A percentile compares a stretch with the other conserved stretches of the same genome.
phyloP scores from a whole-genome alignment of 768 basidiomycete species.

The Scleroderma citrinum region DNA sequence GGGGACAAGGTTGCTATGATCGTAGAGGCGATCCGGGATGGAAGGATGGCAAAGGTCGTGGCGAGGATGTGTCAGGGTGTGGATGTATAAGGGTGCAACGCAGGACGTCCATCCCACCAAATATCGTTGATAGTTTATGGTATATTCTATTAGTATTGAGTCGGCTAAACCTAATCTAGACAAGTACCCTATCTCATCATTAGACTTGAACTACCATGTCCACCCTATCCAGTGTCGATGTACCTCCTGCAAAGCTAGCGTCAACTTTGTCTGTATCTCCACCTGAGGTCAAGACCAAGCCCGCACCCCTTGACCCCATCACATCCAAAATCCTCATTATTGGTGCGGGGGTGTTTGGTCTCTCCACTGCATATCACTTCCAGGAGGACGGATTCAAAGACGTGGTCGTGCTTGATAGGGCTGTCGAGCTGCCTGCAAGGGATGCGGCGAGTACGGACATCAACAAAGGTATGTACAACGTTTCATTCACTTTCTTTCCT shows the following conservation, averaged over 20 bases:
- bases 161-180: no score
- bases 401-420: constrained; percentile 74
- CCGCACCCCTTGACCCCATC: background rate
- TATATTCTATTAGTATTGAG: background rate
- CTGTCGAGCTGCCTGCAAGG: constrained; percentile 62
- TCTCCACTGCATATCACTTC: constrained; percentile 81
- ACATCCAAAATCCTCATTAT: constrained; percentile 45
- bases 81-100: constrained; percentile 2
- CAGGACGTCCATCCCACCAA: no score
- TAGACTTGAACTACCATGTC: no score
- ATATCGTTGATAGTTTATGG: background rate
- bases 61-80: constrained; percentile 41
- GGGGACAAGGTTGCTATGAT: constrained; percentile 72
- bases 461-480: constrained; percentile 30
- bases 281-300: constrained; percentile 1
- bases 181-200: no score
- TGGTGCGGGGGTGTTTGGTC: constrained; percentile 82
- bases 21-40: constrained; percentile 75
- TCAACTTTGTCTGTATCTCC: background rate
- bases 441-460: constrained; percentile 71
- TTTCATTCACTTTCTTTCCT: background rate
- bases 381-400: constrained; percentile 60
- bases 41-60: constrained; percentile 56
- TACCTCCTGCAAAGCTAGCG: background rate
- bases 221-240: no score